Conservation (phyloP, 805 yeast species). For the Pichia occidentalis region DNA sequence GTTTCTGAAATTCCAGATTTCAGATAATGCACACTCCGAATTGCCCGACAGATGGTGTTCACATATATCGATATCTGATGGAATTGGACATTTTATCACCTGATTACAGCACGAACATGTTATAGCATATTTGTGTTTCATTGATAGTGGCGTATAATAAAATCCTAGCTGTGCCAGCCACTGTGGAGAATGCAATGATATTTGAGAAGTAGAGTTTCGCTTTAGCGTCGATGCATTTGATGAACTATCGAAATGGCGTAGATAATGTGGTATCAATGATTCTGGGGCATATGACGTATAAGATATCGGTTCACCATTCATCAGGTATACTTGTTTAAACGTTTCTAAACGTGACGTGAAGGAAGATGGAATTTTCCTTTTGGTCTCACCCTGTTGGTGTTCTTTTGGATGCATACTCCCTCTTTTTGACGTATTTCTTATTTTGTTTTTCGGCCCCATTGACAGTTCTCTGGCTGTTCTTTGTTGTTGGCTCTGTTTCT, state of each 20-base stretch:
- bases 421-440: no score
- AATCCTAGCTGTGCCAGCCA: slow-evolving; percentile 11
- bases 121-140: slow-evolving; percentile 7
- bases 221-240: not conserved
- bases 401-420: no score
- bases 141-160: slow-evolving; percentile 11
- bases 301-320: slow-evolving; percentile 10
- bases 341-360: slow-evolving; percentile 6
- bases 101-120: slow-evolving; percentile 11
- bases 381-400: not conserved
- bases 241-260: not conserved
- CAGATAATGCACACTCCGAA: slow-evolving; percentile 8
- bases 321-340: slow-evolving; percentile 2
- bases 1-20: slow-evolving; percentile 11
- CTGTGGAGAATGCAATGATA: slow-evolving; percentile 6
- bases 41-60: slow-evolving; percentile 5
- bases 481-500: no score
- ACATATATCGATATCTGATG: slow-evolving; percentile 3
- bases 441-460: no score
- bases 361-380: not conserved
- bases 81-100: slow-evolving; percentile 7
- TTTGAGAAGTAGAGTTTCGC: not conserved
- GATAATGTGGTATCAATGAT: slow-evolving; percentile 2
- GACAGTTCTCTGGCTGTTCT: no score
- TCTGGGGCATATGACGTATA: slow-evolving; percentile 3